Percentiles rank a stretch among this genome's conserved stretches.
Evolutionary conservation across 306 rosid genomes (phyloP).

Genomic region (Fragaria nilgerrensis): DNA sequence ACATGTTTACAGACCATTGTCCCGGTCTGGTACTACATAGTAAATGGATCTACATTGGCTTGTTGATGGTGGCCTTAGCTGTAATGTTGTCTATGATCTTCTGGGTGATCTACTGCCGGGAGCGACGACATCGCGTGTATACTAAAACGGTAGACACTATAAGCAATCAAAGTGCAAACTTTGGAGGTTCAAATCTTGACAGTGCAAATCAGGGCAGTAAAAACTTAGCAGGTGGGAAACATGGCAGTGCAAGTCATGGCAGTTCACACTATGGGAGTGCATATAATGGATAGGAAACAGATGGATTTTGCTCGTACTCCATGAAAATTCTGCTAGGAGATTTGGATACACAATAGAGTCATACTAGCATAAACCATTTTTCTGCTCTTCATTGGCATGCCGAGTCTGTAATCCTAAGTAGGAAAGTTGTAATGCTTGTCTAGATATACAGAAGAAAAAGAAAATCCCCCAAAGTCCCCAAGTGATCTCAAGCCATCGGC

Average conservation of each 20-base stretch:
- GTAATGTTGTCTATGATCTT: conserved; percentile 65
- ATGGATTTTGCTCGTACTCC: background rate
- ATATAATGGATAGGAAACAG: background rate
- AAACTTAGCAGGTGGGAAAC: background rate
- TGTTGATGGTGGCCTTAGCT: conserved; percentile 51
- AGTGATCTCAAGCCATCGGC: background rate
- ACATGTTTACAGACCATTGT: conserved; percentile 48
- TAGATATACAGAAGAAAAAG: too few relatives aligned
- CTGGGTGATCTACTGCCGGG: conserved; percentile 65
- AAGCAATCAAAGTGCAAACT: background rate
- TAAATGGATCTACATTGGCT: conserved; percentile 50
- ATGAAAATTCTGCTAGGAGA: background rate
- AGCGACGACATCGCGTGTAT: conserved; percentile 62
- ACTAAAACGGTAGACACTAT: conserved; percentile 39
- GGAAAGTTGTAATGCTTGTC: too few relatives aligned
- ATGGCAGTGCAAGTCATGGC: background rate
- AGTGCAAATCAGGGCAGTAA: background rate
- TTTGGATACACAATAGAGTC: background rate
- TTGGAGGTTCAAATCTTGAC: background rate
- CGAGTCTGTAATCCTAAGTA: background rate
- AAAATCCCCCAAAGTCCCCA: background rate
- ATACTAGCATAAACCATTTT: background rate
- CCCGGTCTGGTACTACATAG: conserved; percentile 42
- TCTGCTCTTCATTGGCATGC: background rate
- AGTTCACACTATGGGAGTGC: background rate